Evolutionary conservation across 2,329 filamentous ascomycete genomes (phyloP), one percentile per base, ranked within the genome.

Genomic region (Ophiostoma ulmi): DNA sequence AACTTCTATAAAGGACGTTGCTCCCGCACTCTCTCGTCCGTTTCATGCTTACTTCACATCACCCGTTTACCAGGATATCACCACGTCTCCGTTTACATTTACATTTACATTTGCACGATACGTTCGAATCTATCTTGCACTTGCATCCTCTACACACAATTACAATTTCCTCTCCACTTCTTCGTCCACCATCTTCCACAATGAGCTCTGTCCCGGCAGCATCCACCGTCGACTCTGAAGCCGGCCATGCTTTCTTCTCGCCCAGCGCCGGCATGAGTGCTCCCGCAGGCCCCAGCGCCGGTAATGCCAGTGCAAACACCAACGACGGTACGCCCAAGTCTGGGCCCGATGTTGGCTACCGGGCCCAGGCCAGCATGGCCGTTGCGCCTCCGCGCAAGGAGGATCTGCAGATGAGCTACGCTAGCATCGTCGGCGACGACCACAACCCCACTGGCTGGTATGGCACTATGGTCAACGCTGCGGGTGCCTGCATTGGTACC

Each of bases 331-430:
- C 58, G 14, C 3, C 58, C 61, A 64, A 64, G 35, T 5, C 61
- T 55, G 26, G 55, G 5, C 35, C 52, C 65, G 69, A 70, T 11
- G 41, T 67, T 48, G 84, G 84, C 73, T 85, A 87, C 78, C 81
- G 82, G 48, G 76, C 82, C 14, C 80, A 84, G 79, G 80, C 80
- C 68, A 81, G 88, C 75, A 90, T 93, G 81, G 80, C 83, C 10
- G 93, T 97, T 61, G 87, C 92, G 77, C 94, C 92, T 22, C 92
- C 94, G 20, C 87, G 88, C 72, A 85, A 90, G 76, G 91, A 93
- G 75, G 94, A 97, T 77, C 85, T 98, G 17, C 93, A 97, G 82
- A 89, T 88, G 72, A 91, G 87, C 78, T 95, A 95, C 79, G 93
- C 92, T 5, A 83, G 81, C 69, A 80, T 87, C 69, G 82, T 88